Evolutionary conservation across 176 grass and related monocot species (phyloP).

Genomic region (Oryza meyeriana): DNA sequence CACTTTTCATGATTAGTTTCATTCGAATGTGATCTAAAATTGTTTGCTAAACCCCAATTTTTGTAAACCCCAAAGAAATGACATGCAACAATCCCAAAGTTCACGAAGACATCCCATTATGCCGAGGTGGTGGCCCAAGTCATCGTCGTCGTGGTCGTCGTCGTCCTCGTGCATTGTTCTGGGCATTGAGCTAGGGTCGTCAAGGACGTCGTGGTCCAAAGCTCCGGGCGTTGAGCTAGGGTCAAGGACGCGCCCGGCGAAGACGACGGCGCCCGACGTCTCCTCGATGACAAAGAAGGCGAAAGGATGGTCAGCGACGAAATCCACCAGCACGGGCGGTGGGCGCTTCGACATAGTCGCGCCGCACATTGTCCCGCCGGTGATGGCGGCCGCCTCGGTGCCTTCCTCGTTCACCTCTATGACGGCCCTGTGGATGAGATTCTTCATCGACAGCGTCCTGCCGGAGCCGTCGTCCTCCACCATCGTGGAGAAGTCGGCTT

Average conservation of each 20-base stretch:
- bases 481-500: not conserved
- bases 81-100: too few relatives aligned
- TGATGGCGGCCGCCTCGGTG: not conserved
- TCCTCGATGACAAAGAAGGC: not conserved
- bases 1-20: too few relatives aligned
- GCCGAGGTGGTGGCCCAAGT: too few relatives aligned
- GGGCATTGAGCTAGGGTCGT: not conserved
- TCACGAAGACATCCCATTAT: too few relatives aligned
- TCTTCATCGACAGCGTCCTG: not conserved
- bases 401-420: not conserved
- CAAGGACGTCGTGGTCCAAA: too few relatives aligned
- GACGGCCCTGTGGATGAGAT: not conserved
- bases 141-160: too few relatives aligned
- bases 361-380: not conserved
- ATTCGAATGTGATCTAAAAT: too few relatives aligned
- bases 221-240: not conserved
- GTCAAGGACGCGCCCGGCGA: not conserved
- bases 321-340: not conserved
- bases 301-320: constrained; percentile 17
- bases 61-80: too few relatives aligned
- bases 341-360: not conserved
- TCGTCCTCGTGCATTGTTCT: too few relatives aligned
- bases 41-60: not conserved
- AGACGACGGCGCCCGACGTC: not conserved
- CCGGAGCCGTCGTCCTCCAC: not conserved